phyloP scores from a whole-genome alignment of 2,329 filamentous ascomycete species.

The Septoria linicola region DNA sequence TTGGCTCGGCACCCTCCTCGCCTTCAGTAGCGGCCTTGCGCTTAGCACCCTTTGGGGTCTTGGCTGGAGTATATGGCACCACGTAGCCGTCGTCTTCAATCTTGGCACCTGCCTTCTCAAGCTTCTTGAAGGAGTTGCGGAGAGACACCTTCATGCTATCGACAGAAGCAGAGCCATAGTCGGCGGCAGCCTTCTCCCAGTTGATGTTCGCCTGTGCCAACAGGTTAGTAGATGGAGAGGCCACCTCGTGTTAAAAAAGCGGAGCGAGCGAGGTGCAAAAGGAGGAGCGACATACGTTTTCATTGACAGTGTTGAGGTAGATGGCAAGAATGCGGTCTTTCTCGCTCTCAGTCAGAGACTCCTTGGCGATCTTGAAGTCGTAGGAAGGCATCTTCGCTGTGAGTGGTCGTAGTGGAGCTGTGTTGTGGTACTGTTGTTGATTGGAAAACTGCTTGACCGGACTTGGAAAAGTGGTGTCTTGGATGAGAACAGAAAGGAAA shows the following conservation, averaged over 20 bases:
- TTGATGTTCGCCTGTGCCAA: conserved; percentile 28
- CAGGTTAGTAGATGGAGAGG: no score
- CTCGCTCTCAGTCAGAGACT: conserved; percentile 30
- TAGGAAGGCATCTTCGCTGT: conserved; percentile 25
- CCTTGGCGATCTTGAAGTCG: conserved; percentile 31
- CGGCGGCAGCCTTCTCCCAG: conserved; percentile 32
- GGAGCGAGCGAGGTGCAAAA: background rate
- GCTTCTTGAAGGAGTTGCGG: conserved; percentile 32
- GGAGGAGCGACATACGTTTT: conserved; percentile 13
- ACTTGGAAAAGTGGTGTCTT: background rate
- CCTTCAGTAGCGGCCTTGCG: conserved; percentile 26
- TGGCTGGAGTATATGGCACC: background rate
- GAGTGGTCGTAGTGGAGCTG: background rate
- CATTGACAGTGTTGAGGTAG: conserved; percentile 28
- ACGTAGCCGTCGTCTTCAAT: conserved; percentile 9
- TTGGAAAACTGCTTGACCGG: background rate
- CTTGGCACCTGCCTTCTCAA: conserved; percentile 30
- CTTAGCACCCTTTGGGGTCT: conserved; percentile 30
- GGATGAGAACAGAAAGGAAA: background rate
- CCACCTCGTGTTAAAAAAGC: background rate
- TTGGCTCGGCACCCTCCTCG: background rate
- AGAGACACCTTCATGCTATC: conserved; percentile 30
- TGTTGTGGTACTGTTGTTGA: conserved; percentile 3
- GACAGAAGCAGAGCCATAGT: conserved; percentile 30
- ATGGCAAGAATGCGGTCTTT: conserved; percentile 35